A percentile compares a stretch with the other conserved stretches of the same genome.
Evolutionary conservation across 371 early-diverging fungal species (phyloP).

Genomic region (Mucor mucedo): DNA sequence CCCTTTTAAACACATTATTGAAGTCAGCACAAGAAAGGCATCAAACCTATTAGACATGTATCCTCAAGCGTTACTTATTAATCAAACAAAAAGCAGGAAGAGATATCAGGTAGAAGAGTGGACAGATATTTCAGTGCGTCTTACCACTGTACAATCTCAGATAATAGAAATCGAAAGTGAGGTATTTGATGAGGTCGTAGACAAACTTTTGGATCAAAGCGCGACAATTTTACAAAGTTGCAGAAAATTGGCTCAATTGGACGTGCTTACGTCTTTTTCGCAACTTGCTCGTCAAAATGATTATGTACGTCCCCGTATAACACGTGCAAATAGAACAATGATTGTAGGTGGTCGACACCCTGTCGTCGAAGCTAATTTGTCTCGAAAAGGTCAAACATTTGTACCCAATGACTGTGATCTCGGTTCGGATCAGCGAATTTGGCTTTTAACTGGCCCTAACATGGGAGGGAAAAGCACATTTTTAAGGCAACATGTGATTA

Average conservation of each 20-base stretch:
- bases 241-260: slow-evolving; percentile 70
- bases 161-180: slow-evolving; percentile 56
- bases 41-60: slow-evolving; percentile 27
- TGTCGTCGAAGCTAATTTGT: slow-evolving; percentile 81
- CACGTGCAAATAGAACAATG: slow-evolving; percentile 44
- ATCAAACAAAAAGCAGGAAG: slow-evolving; percentile 49
- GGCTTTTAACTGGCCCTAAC: slow-evolving; percentile 86
- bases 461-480: slow-evolving; percentile 98
- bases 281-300: slow-evolving; percentile 54
- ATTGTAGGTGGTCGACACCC: slow-evolving; percentile 84
- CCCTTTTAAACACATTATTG: slow-evolving; percentile 58
- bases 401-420: slow-evolving; percentile 78
- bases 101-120: slow-evolving; percentile 58
- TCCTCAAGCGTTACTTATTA: slow-evolving; percentile 32
- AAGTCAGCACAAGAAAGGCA: slow-evolving; percentile 47
- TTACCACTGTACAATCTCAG: slow-evolving; percentile 50
- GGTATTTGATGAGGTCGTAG: slow-evolving; percentile 49
- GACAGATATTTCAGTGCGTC: slow-evolving; percentile 53
- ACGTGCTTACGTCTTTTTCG: slow-evolving; percentile 70
- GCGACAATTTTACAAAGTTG: slow-evolving; percentile 56
- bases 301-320: slow-evolving; percentile 67
- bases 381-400: slow-evolving; percentile 65
- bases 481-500: slow-evolving; percentile 81
- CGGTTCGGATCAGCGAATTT: slow-evolving; percentile 44
- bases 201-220: slow-evolving; percentile 49